A percentile compares a stretch with the other conserved stretches of the same genome.
Conservation (phyloP, 768 basidiomycete species). For the Tylopilus vinaceipallidus region DNA sequence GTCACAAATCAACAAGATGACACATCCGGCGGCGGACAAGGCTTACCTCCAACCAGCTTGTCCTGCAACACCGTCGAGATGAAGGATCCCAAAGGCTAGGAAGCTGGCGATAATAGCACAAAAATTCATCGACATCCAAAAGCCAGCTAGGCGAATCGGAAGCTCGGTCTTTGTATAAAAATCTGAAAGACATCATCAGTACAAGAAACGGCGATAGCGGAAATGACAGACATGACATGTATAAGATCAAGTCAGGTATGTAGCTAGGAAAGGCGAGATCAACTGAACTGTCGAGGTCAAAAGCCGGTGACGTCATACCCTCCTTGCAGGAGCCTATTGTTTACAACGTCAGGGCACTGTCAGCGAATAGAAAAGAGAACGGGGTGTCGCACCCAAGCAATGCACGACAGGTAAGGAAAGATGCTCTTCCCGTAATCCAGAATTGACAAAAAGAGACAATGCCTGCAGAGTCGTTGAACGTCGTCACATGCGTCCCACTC, state of each 20-base stretch:
- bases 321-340: conserved; percentile 41
- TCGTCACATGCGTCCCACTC: too few relatives aligned
- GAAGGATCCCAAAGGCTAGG: too few relatives aligned
- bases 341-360: background rate
- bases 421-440: conserved; percentile 50
- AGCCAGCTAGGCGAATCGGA: too few relatives aligned
- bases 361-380: conserved; percentile 12
- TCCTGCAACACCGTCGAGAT: too few relatives aligned
- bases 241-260: conserved; percentile 59
- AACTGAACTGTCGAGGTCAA: background rate
- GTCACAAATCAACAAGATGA: background rate
- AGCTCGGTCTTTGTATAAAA: conserved; percentile 61
- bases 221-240: conserved; percentile 50
- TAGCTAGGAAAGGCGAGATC: conserved; percentile 35
- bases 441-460: conserved; percentile 52
- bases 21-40: conserved; percentile 30
- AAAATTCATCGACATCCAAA: conserved; percentile 63
- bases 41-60: too few relatives aligned
- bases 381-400: too few relatives aligned
- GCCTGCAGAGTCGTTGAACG: too few relatives aligned
- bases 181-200: conserved; percentile 1
- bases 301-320: conserved; percentile 31
- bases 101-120: conserved; percentile 58
- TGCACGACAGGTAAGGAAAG: conserved; percentile 50
- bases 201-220: background rate